A percentile compares a stretch with the other conserved stretches of the same genome.
These are phyloP conservation scores for Yamagishiella unicocca DNA, from an alignment of 139 green algal genomes.

Conservation along the genomic window DNA sequence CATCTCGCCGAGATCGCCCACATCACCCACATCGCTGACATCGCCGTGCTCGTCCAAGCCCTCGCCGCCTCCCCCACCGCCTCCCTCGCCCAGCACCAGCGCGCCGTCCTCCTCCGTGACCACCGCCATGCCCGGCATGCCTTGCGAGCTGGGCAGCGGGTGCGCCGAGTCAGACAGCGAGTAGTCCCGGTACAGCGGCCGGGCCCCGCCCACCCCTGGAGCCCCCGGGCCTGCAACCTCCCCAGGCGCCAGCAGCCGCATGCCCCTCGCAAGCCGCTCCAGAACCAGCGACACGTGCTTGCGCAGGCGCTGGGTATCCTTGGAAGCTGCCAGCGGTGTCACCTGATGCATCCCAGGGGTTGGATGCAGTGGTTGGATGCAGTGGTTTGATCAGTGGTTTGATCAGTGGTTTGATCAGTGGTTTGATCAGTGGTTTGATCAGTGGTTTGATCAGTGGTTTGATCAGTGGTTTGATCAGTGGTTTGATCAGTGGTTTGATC, in stretches of 20 bases:
- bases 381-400: too few relatives aligned
- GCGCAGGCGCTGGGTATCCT: conserved; percentile 70
- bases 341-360: conserved; percentile 32
- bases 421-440: too few relatives aligned
- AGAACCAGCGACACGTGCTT: conserved; percentile 75
- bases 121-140: not conserved
- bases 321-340: conserved; percentile 48
- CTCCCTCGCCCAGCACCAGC: not conserved
- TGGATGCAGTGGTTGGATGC: too few relatives aligned
- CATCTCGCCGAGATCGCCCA: too few relatives aligned
- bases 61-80: not conserved
- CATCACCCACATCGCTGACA: too few relatives aligned
- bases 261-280: conserved; percentile 69
- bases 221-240: not conserved
- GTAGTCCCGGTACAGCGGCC: conserved; percentile 18
- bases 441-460: too few relatives aligned
- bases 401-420: too few relatives aligned
- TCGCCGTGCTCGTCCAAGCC: too few relatives aligned
- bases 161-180: not conserved
- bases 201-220: not conserved
- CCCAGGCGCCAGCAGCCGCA: conserved; percentile 13
- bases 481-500: too few relatives aligned
- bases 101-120: conserved; percentile 9
- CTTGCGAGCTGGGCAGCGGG: not conserved
- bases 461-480: too few relatives aligned